Conservation (phyloP, 2,329 filamentous ascomycete species). For the Verticillium albo-atrum region DNA sequence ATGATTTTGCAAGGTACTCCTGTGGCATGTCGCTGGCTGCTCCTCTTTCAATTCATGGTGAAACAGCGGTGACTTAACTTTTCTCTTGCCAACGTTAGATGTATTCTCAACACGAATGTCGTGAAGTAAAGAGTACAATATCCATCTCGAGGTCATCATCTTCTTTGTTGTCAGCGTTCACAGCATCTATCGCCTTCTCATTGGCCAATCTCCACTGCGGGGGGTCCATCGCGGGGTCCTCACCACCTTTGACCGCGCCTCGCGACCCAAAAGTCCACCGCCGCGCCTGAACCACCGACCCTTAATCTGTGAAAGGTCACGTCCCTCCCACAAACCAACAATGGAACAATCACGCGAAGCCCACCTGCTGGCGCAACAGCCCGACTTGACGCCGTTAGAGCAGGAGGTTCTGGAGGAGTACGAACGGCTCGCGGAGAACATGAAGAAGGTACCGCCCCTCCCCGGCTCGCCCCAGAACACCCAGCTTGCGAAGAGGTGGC, state of each 20-base stretch:
- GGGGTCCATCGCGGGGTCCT: neutral
- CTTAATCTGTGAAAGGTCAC: neutral
- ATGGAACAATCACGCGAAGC: conserved; percentile 5
- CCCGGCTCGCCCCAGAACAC: too few species aligned
- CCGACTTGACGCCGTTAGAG: conserved; percentile 73
- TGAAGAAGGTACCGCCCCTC: conserved; percentile 68
- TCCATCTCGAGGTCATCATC: too few species aligned
- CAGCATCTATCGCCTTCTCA: too few species aligned
- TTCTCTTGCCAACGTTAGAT: too few species aligned
- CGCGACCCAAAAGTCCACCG: neutral
- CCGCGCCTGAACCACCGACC: neutral
- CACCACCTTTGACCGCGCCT: neutral
- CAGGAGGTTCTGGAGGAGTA: conserved; percentile 96
- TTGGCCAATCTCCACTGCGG: neutral
- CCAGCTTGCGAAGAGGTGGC: too few species aligned
- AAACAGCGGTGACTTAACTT: too few species aligned
- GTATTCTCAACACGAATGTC: too few species aligned
- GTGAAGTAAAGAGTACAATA: too few species aligned
- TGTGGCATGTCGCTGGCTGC: too few species aligned
- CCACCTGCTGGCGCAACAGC: conserved; percentile 30
- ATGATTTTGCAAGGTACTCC: too few species aligned
- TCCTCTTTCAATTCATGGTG: too few species aligned
- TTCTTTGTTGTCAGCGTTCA: too few species aligned
- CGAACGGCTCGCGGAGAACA: conserved; percentile 77
- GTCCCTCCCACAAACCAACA: neutral